Evolutionary conservation across 176 grass and related monocot species (phyloP).

Genomic region (Pontederia crassipes): DNA sequence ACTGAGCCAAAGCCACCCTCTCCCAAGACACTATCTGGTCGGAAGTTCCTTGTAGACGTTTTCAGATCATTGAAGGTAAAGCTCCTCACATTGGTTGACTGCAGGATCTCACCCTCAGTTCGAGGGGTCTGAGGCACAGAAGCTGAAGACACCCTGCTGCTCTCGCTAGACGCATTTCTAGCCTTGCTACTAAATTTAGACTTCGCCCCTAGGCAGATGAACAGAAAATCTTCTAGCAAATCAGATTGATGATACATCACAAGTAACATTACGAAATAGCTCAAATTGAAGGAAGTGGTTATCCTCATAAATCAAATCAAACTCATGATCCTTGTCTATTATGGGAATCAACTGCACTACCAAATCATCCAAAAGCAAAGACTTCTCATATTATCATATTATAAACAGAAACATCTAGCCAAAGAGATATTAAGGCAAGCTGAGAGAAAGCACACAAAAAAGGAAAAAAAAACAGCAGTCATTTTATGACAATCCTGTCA

Average conservation of each 20-base stretch:
- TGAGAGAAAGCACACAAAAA: no score
- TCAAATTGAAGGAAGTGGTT: no score
- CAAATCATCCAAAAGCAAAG: no score
- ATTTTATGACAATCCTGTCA: no score
- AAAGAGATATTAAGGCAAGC: no score
- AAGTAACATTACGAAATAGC: no score
- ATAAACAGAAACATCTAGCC: no score
- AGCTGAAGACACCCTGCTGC: constrained; percentile 1
- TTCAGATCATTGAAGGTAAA: constrained; percentile 4
- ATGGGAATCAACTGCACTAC: no score
- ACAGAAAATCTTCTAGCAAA: not conserved
- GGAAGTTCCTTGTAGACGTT: not conserved
- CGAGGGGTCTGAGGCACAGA: not conserved
- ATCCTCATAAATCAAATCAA: no score
- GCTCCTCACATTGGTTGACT: constrained; percentile 3
- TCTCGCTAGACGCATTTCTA: not conserved
- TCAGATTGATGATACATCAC: not conserved
- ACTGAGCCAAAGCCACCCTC: constrained; percentile 3
- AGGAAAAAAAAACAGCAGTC: no score
- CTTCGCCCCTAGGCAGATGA: not conserved
- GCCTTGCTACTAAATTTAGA: not conserved
- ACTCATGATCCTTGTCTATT: no score
- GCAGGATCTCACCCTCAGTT: not conserved
- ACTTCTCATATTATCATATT: no score
- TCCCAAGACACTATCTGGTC: not conserved